Evolutionary conservation across 805 yeast species (phyloP).

Genomic region (Zygosaccharomyces bisporus): DNA sequence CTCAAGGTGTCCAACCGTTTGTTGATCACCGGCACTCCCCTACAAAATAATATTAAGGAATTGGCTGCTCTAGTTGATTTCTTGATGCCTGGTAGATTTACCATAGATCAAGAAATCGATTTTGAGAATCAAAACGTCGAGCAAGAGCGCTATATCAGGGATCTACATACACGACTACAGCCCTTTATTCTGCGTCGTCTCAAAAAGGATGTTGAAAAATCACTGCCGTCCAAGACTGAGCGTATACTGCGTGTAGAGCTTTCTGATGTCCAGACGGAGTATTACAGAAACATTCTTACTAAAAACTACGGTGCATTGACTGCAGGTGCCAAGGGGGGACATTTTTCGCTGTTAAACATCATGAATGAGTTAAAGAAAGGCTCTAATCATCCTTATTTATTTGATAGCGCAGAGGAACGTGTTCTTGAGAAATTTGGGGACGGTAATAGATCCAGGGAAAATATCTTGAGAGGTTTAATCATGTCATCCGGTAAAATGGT

Average conservation of each 20-base stretch:
- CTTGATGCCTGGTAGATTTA: constrained; percentile 90
- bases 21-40: constrained; percentile 95
- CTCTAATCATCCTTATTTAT: constrained; percentile 92
- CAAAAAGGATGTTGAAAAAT: constrained; percentile 96
- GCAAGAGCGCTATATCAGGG: constrained; percentile 85
- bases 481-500: constrained; percentile 99
- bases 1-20: constrained; percentile 82
- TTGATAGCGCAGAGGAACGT: constrained; percentile 86
- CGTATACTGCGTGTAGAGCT: constrained; percentile 92
- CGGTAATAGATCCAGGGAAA: constrained; percentile 62
- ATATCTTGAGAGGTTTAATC: constrained; percentile 79
- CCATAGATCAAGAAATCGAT: constrained; percentile 91
- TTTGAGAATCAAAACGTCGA: constrained; percentile 83
- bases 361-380: constrained; percentile 97
- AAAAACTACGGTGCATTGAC: constrained; percentile 89
- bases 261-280: constrained; percentile 91
- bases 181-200: constrained; percentile 91
- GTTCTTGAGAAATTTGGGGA: constrained; percentile 66
- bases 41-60: constrained; percentile 93
- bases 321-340: constrained; percentile 73
- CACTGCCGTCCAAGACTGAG: constrained; percentile 93
- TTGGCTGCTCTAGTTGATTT: constrained; percentile 92
- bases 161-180: constrained; percentile 76
- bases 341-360: constrained; percentile 79
- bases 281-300: constrained; percentile 89